A percentile compares a stretch with the other conserved stretches of the same genome.
These are phyloP conservation scores for Breynia disticha DNA, from an alignment of 441 rosid species.

Conservation along the genomic window DNA sequence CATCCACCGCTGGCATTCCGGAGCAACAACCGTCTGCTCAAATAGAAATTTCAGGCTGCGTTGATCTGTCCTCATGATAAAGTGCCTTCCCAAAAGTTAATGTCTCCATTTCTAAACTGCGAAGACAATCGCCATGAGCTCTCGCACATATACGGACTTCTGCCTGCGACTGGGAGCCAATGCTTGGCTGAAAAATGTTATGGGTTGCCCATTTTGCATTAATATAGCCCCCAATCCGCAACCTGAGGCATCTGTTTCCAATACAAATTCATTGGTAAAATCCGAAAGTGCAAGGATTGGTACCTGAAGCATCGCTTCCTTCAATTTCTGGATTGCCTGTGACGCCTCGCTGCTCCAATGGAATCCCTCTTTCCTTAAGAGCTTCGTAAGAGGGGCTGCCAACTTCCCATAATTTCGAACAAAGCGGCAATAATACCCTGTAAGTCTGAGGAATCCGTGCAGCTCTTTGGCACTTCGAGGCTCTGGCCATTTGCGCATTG, in stretches of 20 bases:
- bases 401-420: neutral
- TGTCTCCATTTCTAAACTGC: neutral
- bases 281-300: neutral
- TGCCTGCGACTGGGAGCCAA: neutral
- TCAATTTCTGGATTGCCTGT: neutral
- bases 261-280: neutral
- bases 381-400: neutral
- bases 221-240: neutral
- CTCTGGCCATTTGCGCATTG: neutral
- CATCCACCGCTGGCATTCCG: neutral
- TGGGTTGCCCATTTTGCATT: neutral
- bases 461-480: neutral
- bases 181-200: neutral
- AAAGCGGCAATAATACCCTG: neutral
- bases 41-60: neutral
- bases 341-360: neutral
- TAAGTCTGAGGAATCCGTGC: neutral
- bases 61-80: neutral
- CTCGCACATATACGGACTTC: neutral
- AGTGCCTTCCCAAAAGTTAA: neutral
- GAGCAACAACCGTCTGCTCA: neutral
- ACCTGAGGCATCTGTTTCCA: neutral
- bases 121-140: neutral
- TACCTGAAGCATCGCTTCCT: neutral
- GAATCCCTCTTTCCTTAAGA: neutral